Evolutionary conservation across 805 yeast genomes (phyloP).

Genomic region (Saccharomycopsis amapae): DNA sequence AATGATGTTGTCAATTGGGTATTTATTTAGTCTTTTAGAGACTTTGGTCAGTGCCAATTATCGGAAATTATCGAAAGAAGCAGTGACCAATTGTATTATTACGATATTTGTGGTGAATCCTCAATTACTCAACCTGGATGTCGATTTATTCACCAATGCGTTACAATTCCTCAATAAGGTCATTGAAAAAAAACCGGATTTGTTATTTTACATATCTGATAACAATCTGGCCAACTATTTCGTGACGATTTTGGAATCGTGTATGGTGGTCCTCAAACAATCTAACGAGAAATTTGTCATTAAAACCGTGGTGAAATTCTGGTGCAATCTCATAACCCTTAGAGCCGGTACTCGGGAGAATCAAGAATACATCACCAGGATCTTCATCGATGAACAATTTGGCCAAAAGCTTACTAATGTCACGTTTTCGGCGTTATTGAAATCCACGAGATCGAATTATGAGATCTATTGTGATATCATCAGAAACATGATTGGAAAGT

Average conservation of each 20-base stretch:
- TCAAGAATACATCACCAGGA: conserved; percentile 29
- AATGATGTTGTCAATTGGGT: too few species aligned
- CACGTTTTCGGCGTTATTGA: conserved; percentile 40
- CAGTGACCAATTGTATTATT: neutral
- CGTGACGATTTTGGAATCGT: conserved; percentile 2
- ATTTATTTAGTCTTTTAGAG: conserved; percentile 28
- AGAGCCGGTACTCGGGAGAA: conserved; percentile 41
- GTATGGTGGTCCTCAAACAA: conserved; percentile 21
- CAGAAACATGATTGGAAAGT: conserved; percentile 42
- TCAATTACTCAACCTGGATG: conserved; percentile 5
- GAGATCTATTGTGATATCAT: conserved; percentile 50
- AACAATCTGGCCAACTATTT: neutral
- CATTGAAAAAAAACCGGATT: conserved; percentile 18
- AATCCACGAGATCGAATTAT: conserved; percentile 49
- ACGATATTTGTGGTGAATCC: conserved; percentile 7
- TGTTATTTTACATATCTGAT: conserved; percentile 5
- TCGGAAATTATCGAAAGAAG: conserved; percentile 26
- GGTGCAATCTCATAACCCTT: conserved; percentile 41
- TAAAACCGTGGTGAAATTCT: conserved; percentile 44
- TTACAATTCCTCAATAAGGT: conserved; percentile 2
- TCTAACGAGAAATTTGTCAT: conserved; percentile 46
- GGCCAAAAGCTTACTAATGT: conserved; percentile 30
- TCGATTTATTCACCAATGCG: conserved; percentile 12
- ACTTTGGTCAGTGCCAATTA: conserved; percentile 27
- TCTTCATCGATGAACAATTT: conserved; percentile 24